Evolutionary conservation across 164 flowering plant species (phyloP), one percentile per base, ranked within the genome.

Genomic region (Berberis thunbergii): DNA sequence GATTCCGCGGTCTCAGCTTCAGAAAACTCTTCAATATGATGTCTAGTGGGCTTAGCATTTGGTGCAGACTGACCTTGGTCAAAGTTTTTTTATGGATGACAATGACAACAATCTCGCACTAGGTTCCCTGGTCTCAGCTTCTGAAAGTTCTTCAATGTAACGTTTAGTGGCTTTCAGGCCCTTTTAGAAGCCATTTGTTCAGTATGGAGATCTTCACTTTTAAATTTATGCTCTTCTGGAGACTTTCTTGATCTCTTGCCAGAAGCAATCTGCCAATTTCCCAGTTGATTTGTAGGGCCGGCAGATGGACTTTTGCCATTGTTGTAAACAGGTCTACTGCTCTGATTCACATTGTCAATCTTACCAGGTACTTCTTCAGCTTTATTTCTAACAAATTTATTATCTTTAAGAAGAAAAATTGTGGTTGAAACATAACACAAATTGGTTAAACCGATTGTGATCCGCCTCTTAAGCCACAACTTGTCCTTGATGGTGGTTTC

Each of bases 101-200:
- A 50, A 41, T 54, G 79, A 64, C 6, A 55, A 58, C 7, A 61
- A 71, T 70, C 74, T 88, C 64, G 73, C 92, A 77, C 64, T 67
- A 60, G 60, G 60, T 49, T 84, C 92, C 66, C 73, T 69, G 6
- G 75, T 65, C 50, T 86, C 98, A 41, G 65, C 78, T 73, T 88
- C 97, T 43, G 98, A 89, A 66, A 86, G 81, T 76, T 93, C 97
- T 81, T 94, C 97, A 75, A 94, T 91, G 67, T 89, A 94, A 66
- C 99, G 75, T 71, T 64, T 87, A 6, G 99, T 94, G 38, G 99
- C 77, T 87, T 94, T 63, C 99, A 72, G 60, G 82, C 76, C 83
- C 99, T 85, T 75, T 89, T 94, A 40, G 75, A 78, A 46, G 75
- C 84, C 66, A 72, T 69, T 38, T 82, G 73, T 45, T 84, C 93